These are phyloP conservation scores for Chaetothyriales sp. DNA, from an alignment of 2,329 filamentous ascomycete species.

Conservation along the genomic window DNA sequence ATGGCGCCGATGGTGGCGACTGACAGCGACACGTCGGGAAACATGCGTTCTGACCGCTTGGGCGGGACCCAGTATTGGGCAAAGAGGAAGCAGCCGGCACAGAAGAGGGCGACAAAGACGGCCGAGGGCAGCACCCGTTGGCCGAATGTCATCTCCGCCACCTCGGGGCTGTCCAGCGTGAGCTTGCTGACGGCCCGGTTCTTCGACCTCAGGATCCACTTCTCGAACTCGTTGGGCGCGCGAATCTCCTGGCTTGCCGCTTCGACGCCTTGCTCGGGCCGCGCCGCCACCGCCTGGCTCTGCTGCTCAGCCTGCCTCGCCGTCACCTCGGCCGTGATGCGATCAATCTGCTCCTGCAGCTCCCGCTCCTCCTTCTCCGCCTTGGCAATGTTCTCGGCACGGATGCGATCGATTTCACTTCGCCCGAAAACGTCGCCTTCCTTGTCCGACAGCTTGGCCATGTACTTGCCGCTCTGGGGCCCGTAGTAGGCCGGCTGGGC, in stretches of 20 bases:
- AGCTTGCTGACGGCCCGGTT: slow-evolving; percentile 13
- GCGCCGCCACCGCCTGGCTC: slow-evolving; percentile 11
- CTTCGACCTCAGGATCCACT: slow-evolving; percentile 14
- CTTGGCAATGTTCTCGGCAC: slow-evolving; percentile 28
- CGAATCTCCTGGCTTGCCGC: slow-evolving; percentile 12
- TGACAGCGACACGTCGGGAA: slow-evolving; percentile 36
- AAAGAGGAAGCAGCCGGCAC: slow-evolving; percentile 30
- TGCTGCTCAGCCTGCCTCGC: slow-evolving; percentile 23
- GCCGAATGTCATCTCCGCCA: slow-evolving; percentile 12
- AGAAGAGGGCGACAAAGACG: slow-evolving; percentile 26
- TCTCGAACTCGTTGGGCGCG: slow-evolving; percentile 17
- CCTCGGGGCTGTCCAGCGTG: slow-evolving; percentile 15
- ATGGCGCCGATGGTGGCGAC: slow-evolving; percentile 39
- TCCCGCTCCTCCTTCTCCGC: slow-evolving; percentile 31
- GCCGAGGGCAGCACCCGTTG: slow-evolving; percentile 34
- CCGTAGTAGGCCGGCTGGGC: slow-evolving; percentile 6
- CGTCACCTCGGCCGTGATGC: slow-evolving; percentile 32
- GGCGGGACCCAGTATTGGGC: slow-evolving; percentile 38
- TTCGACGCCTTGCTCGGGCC: slow-evolving; percentile 16
- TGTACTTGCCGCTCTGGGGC: slow-evolving; percentile 30
- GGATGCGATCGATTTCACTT: slow-evolving; percentile 29
- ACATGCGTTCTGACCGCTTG: slow-evolving; percentile 33
- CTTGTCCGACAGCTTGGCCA: slow-evolving; percentile 26
- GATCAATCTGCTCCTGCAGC: slow-evolving; percentile 39
- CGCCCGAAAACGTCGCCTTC: slow-evolving; percentile 30